Evolutionary conservation across 352 stramenopile genomes (phyloP).

Genomic region (Globisporangium megalacanthum): DNA sequence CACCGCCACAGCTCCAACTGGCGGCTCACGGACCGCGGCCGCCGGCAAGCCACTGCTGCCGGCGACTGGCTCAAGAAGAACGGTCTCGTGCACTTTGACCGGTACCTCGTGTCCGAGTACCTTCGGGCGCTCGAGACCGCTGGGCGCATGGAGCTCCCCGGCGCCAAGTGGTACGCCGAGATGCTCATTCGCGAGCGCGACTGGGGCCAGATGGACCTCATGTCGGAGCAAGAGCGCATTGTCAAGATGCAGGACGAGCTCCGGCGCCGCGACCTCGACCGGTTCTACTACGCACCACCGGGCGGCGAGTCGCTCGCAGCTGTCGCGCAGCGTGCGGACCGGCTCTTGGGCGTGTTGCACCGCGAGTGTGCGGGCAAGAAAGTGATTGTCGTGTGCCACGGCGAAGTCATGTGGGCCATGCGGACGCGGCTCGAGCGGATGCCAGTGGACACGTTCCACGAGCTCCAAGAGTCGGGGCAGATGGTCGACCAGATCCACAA

Average conservation of each 20-base stretch:
- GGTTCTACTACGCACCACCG: slow-evolving; percentile 84
- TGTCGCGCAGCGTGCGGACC: slow-evolving; percentile 78
- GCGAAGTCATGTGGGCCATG: slow-evolving; percentile 89
- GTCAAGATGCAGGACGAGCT: slow-evolving; percentile 88
- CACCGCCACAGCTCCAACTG: slow-evolving; percentile 87
- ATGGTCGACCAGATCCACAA: slow-evolving; percentile 90
- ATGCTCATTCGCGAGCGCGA: slow-evolving; percentile 87
- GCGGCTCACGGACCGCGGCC: slow-evolving; percentile 81
- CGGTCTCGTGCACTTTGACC: slow-evolving; percentile 72
- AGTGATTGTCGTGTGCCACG: slow-evolving; percentile 83
- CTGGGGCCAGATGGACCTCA: slow-evolving; percentile 88
- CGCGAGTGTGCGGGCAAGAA: slow-evolving; percentile 74
- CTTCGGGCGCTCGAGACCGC: slow-evolving; percentile 84
- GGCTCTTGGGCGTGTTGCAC: slow-evolving; percentile 70
- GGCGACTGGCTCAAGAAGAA: slow-evolving; percentile 82
- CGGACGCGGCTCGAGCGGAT: slow-evolving; percentile 83
- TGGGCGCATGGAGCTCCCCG: slow-evolving; percentile 64
- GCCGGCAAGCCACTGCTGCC: slow-evolving; percentile 59
- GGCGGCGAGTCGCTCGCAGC: slow-evolving; percentile 79
- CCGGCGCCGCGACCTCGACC: slow-evolving; percentile 69
- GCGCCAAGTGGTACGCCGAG: slow-evolving; percentile 80
- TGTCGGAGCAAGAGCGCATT: slow-evolving; percentile 84
- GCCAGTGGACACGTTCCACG: slow-evolving; percentile 84
- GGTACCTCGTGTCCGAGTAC: slow-evolving; percentile 86
- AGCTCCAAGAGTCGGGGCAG: slow-evolving; percentile 75